Evolutionary conservation across 75 land plant species (phyloP), one percentile per base, ranked within the genome.

Genomic region (Pinus taeda): DNA sequence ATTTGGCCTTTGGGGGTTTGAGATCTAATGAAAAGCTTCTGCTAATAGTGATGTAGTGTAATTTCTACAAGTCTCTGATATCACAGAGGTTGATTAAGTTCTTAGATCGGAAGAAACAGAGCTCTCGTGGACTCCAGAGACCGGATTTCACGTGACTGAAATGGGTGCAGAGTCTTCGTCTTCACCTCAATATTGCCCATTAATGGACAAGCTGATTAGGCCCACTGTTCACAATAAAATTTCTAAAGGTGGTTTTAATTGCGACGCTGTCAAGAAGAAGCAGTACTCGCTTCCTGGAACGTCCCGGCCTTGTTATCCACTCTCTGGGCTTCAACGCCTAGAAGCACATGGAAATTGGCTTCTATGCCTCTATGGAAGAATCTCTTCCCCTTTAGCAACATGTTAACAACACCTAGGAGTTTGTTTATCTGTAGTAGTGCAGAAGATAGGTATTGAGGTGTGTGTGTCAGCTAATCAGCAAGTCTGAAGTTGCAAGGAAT

Each of bases 291-390:
- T 22, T 61, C 26, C 29, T 22, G 36, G 20, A 26, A 15, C 30
- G 36, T 33, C 36, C 5, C 39, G 17, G 69, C 36, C 69, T 69
- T 21, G 49, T 18, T 39, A 36, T 69, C 22, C 71, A 20, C 71
- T 69, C 53, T 69, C 71, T 21, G 71, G 2, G 15, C 71, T 69
- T 45, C 71, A 69, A 45, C n/a, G 49, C n/a, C 3, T 69, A n/a
- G n/a, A n/a, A n/a, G n/a, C n/a, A n/a, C n/a, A n/a, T n/a, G n/a
- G n/a, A n/a, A n/a, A n/a, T n/a, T n/a, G n/a, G n/a, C n/a, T n/a
- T n/a, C n/a, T n/a, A n/a, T n/a, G n/a, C n/a, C n/a, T n/a, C n/a
- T n/a, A n/a, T n/a, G n/a, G n/a, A n/a, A n/a, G n/a, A n/a, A n/a
- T n/a, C n/a, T n/a, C n/a, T n/a, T 30, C 33, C 1, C 1, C 33